Percentiles rank a stretch among this genome's conserved stretches.
Conservation (phyloP, 306 rosid genomes). For the Glycyrrhiza uralensis region DNA sequence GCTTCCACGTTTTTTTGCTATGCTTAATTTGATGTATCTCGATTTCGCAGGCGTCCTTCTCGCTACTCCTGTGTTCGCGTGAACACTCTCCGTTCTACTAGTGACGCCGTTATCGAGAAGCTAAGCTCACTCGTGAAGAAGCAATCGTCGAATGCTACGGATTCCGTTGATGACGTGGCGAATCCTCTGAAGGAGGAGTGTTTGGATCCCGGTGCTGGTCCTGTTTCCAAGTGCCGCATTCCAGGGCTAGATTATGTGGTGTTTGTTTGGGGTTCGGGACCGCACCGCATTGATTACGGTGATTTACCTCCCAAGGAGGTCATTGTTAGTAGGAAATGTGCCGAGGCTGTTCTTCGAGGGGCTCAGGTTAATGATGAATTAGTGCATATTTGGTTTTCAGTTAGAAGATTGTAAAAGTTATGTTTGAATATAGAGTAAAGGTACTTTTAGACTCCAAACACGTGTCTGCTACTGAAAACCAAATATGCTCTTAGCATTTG, state of each 20-base stretch:
- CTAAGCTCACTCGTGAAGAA: constrained; percentile 37
- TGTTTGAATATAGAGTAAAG: too few relatives aligned
- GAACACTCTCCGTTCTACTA: constrained; percentile 61
- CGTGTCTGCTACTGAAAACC: too few relatives aligned
- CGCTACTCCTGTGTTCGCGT: constrained; percentile 90
- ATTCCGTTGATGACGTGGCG: not conserved
- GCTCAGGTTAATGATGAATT: constrained; percentile 99
- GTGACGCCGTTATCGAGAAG: constrained; percentile 58
- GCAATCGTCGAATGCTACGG: not conserved
- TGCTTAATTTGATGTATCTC: not conserved
- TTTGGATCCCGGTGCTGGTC: constrained; percentile 4
- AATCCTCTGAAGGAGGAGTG: constrained; percentile 35
- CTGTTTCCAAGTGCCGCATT: constrained; percentile 58
- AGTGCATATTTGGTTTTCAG: too few relatives aligned
- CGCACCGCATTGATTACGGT: constrained; percentile 63
- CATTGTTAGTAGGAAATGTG: constrained; percentile 89
- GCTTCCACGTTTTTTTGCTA: not conserved
- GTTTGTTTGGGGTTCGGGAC: constrained; percentile 85
- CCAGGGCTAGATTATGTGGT: constrained; percentile 78
- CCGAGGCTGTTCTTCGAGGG: constrained; percentile 96
- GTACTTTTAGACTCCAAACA: too few relatives aligned
- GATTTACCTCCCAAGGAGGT: constrained; percentile 70
- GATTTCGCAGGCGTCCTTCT: constrained; percentile 62
- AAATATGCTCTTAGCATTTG: too few relatives aligned
- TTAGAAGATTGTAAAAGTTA: too few relatives aligned